A percentile compares a stretch with the other conserved stretches of the same genome.
Evolutionary conservation across 2,329 filamentous ascomycete species (phyloP).

Genomic region (Microsporum ferrugineum): DNA sequence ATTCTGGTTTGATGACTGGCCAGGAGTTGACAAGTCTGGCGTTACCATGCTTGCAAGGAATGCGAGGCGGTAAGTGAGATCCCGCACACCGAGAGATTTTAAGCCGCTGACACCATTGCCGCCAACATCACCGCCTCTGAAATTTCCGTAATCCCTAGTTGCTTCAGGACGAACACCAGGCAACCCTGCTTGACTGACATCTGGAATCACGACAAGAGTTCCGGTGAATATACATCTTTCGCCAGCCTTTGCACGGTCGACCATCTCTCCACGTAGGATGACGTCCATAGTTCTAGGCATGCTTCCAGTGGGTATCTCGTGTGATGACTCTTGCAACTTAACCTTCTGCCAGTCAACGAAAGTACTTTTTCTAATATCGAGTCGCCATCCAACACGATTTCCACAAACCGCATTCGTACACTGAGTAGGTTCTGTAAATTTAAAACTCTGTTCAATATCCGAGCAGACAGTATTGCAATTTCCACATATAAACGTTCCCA

Average conservation of each 20-base stretch:
- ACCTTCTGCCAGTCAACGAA: slow-evolving; percentile 99
- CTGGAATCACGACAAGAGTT: slow-evolving; percentile 88
- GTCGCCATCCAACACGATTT: slow-evolving; percentile 83
- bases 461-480: slow-evolving; percentile 71
- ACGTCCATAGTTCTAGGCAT: slow-evolving; percentile 98
- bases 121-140: slow-evolving; percentile 66
- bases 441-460: slow-evolving; percentile 93
- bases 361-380: slow-evolving; percentile 94
- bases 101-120: slow-evolving; percentile 77
- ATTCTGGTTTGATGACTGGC: slow-evolving; percentile 58
- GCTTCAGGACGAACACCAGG: slow-evolving; percentile 76
- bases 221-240: slow-evolving; percentile 98
- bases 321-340: slow-evolving; percentile 94
- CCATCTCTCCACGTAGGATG: slow-evolving; percentile 90
- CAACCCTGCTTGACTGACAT: slow-evolving; percentile 86
- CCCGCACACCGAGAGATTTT: slow-evolving; percentile 84
- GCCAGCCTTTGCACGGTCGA: slow-evolving; percentile 90
- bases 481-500: slow-evolving; percentile 88
- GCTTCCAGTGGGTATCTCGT: slow-evolving; percentile 93
- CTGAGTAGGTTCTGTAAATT: slow-evolving; percentile 92
- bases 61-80: slow-evolving; percentile 90
- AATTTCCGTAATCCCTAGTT: slow-evolving; percentile 67
- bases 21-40: slow-evolving; percentile 71
- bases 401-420: slow-evolving; percentile 80
- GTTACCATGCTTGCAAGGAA: slow-evolving; percentile 95